phyloP scores from a whole-genome alignment of 371 early-diverging fungal genomes.

The Haplosporangium sp. region DNA sequence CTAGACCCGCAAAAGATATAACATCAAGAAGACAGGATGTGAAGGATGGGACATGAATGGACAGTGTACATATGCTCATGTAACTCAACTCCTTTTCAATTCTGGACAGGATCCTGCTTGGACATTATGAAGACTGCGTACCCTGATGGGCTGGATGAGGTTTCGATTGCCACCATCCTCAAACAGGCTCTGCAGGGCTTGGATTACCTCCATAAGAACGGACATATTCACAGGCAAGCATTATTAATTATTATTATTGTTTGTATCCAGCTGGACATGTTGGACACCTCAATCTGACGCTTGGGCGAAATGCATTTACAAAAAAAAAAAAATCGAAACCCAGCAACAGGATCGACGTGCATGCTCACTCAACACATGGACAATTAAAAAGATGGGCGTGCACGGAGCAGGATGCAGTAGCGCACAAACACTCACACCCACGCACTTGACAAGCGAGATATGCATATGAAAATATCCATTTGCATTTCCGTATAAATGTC shows the following conservation, averaged over 20 bases:
- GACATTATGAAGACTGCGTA: conserved; percentile 89
- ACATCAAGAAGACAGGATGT: neutral
- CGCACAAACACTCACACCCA: neutral
- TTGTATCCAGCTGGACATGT: neutral
- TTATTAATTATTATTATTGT: neutral
- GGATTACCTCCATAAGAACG: conserved; percentile 88
- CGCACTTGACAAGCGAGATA: neutral
- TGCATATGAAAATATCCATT: neutral
- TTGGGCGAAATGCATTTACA: conserved; percentile 1
- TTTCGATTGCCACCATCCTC: conserved; percentile 84
- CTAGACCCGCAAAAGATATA: neutral
- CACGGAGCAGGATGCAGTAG: neutral
- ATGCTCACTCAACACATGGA: neutral
- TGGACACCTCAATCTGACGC: neutral
- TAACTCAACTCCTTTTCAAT: neutral
- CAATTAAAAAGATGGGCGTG: neutral
- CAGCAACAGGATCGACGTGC: neutral
- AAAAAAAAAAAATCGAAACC: conserved; percentile 1
- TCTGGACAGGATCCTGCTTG: conserved; percentile 75
- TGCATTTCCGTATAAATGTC: neutral
- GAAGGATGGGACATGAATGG: neutral
- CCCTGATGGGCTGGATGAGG: conserved; percentile 89
- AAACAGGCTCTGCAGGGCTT: conserved; percentile 87
- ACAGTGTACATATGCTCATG: neutral
- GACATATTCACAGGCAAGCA: conserved; percentile 80